Conservation (phyloP, 225 moss, liverwort and hornwort genomes). For the Pseudisothecium myosuroides region DNA sequence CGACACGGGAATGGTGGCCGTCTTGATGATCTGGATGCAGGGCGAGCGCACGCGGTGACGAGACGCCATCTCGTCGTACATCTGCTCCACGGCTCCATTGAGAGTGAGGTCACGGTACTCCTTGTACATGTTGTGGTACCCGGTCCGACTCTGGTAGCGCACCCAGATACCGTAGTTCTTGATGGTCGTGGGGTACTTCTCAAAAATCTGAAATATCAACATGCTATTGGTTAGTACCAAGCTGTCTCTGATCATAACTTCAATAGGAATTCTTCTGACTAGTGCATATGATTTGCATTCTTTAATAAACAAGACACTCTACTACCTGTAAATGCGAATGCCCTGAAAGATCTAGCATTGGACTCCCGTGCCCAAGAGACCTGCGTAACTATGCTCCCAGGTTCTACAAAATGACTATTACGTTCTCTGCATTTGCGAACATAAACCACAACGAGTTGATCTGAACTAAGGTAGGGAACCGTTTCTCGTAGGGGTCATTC, state of each 20-base stretch:
- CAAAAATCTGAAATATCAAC: slow-evolving; percentile 41
- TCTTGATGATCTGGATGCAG: slow-evolving; percentile 87
- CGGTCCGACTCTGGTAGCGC: slow-evolving; percentile 81
- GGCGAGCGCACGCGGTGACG: slow-evolving; percentile 70
- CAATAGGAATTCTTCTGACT: background rate
- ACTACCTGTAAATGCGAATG: background rate
- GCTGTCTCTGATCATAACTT: background rate
- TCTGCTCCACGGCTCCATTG: slow-evolving; percentile 84
- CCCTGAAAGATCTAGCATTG: background rate
- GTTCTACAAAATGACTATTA: background rate
- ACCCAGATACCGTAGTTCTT: slow-evolving; percentile 95
- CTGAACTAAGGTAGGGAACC: background rate
- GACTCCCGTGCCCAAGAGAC: background rate
- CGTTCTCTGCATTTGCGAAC: too few relatives aligned
- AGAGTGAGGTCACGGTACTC: slow-evolving; percentile 75
- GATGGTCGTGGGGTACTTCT: slow-evolving; percentile 76
- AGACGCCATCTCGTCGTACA: slow-evolving; percentile 86
- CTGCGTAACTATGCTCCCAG: background rate
- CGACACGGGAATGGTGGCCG: slow-evolving; percentile 58
- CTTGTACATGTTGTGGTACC: slow-evolving; percentile 97
- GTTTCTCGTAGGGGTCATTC: background rate
- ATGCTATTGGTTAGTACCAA: background rate
- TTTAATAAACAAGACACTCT: background rate
- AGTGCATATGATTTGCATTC: background rate
- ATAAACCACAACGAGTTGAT: background rate